Conservation (phyloP, 2,329 filamentous ascomycete genomes). For the Penicillium crustosum region DNA sequence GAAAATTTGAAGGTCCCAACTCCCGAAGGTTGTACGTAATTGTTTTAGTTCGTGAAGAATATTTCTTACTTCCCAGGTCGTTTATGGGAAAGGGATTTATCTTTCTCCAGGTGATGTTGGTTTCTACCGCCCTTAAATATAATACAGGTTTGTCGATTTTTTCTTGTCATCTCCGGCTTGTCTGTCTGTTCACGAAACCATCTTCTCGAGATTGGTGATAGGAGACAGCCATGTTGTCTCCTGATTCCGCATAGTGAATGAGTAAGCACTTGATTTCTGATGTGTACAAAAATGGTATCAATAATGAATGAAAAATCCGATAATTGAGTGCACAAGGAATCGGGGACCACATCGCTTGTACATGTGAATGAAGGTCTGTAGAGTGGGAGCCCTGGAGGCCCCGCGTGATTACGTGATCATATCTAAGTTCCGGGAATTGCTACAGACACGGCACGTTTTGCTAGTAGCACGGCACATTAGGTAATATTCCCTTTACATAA, state of each 20-base stretch:
- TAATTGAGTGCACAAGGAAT: not conserved
- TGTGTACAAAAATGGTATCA: not conserved
- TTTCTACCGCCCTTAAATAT: not conserved
- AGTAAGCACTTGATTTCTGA: not conserved
- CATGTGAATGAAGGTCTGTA: not conserved
- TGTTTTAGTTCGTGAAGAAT: not conserved
- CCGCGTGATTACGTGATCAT: not conserved
- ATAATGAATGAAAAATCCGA: not conserved
- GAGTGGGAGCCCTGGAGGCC: not conserved
- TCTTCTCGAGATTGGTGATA: not conserved
- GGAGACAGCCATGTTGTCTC: not conserved
- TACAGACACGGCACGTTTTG: no score
- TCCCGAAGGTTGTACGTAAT: slow-evolving; percentile 2
- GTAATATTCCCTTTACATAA: no score
- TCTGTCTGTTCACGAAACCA: no score
- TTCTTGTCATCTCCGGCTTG: not conserved
- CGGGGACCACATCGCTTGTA: not conserved
- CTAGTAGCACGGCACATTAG: no score
- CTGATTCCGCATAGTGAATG: not conserved
- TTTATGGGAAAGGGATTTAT: not conserved
- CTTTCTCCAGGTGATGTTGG: not conserved
- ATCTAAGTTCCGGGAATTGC: not conserved
- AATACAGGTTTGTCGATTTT: not conserved
- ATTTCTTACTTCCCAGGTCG: not conserved
- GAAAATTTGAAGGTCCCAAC: not conserved